Base-by-base conservation (phyloP, 2,329 filamentous ascomycete genomes). In the Talaromyces pinophilus region DNA sequence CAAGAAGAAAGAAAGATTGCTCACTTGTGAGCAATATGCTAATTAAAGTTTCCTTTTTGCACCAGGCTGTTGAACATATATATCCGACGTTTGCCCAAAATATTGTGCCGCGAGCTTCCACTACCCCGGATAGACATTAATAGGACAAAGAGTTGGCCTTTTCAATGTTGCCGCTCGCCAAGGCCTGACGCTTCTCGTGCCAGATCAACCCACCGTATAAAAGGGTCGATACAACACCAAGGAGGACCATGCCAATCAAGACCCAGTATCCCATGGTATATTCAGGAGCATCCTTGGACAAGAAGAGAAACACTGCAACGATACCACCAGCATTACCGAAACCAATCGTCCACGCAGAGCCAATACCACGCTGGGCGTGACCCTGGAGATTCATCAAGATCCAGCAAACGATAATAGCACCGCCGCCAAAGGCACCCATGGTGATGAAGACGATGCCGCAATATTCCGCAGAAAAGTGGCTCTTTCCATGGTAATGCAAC, bases 301-400 rank as follows among this genome's bases (percentile, higher is more conserved):
- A 44, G 54, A 78, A 78, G 3, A 66, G 40, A 30, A 75, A 77
- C 0, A 73, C 70, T 3, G 76, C 73, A 3, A 77, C 67, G 22
- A 78, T 74, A 2, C 74, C 76, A 7, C 74, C 76, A 5, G 67
- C 62, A 62, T 77, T 77, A 0, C 76, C 76, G 55, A 78, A 72
- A 15, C 74, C 69, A 44, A 78, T 75, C 59, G 75, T 69, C 68
- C 71, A 77, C 0, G 69, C 76, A 5, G 71, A 71, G 4, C 74
- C 75, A 19, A 78, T 71, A 46, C 71, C 73, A 5, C 76, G 71
- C 65, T 75, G 61, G 15, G 60, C 65, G 63, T 78, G 75, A 5
- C 75, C 76, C 4, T 74, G 73, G 46, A 81, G 72, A 65, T 81
- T 82, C 70, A 81, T 82, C 6, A 79, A 69, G 1, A 78, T 73